Evolutionary conservation across 2,329 filamentous ascomycete species (phyloP).

Genomic region (Neonectria magnoliae): DNA sequence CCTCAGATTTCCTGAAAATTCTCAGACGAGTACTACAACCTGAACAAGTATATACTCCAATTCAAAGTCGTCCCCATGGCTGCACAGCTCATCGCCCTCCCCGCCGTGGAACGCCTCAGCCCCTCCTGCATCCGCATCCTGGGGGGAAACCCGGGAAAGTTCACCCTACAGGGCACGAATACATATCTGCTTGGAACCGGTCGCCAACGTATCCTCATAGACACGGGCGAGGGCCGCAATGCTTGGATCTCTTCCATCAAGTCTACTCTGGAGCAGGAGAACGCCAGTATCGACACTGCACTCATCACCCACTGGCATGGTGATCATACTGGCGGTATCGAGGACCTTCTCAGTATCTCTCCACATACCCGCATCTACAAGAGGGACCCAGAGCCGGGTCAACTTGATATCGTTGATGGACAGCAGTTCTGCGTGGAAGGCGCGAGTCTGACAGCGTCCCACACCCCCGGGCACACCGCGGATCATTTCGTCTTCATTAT

Average conservation of each 20-base stretch:
- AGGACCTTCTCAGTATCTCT: slow-evolving; percentile 72
- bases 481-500: slow-evolving; percentile 86
- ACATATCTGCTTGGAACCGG: slow-evolving; percentile 92
- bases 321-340: slow-evolving; percentile 84
- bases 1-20: background rate
- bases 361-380: slow-evolving; percentile 74
- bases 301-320: slow-evolving; percentile 93
- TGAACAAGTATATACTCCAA: background rate
- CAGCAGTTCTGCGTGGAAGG: slow-evolving; percentile 67
- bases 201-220: slow-evolving; percentile 78
- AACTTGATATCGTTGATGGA: slow-evolving; percentile 58
- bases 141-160: slow-evolving; percentile 90
- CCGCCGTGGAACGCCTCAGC: slow-evolving; percentile 81
- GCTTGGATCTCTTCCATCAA: slow-evolving; percentile 77
- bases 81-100: slow-evolving; percentile 69
- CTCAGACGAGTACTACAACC: background rate
- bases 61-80: slow-evolving; percentile 59
- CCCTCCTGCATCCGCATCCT: slow-evolving; percentile 83
- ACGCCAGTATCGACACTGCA: slow-evolving; percentile 72
- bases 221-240: slow-evolving; percentile 85
- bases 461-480: slow-evolving; percentile 74
- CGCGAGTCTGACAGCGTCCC: slow-evolving; percentile 72
- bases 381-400: slow-evolving; percentile 63
- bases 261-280: slow-evolving; percentile 71
- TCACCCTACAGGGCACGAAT: slow-evolving; percentile 82